Base-by-base conservation (phyloP, 257 asterid species). In the Perilla frutescens region DNA sequence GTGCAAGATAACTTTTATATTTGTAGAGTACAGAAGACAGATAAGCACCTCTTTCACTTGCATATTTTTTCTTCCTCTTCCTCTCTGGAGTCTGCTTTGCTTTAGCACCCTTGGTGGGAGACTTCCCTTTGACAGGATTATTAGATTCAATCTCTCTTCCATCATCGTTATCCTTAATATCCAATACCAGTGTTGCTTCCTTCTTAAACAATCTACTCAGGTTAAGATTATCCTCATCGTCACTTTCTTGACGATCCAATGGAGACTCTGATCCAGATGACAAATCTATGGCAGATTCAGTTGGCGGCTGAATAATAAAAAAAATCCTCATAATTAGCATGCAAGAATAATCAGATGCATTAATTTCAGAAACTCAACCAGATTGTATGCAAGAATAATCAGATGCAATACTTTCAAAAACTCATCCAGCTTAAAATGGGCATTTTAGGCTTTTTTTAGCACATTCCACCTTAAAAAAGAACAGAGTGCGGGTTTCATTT, bases 201-300 rank as follows among this genome's bases (percentile, higher is more conserved):
- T 81, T 84, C 70, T 82, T 80, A 74, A 90, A 88, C 83, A 90
- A 73, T 40, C 49, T 81, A 54, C 73, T 84, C 55, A 90, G 90
- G 66, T 74, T 81, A 39, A 82, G 36, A 49, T 44, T 79, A 84
- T 90, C 96, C 61, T 88, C 96, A 13, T 78, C 90, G 31, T 79
- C 90, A 61, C 87, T 82, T 20, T 10, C 69, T 7, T 76, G 84
- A 68, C 73, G 71, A 65, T 72, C 81, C 44, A 65, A 71, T 43
- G 87, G 89, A 4, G 90, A 83, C 40, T 64, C 80, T 1, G 95
- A 85, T 44, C 78, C 91, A 41, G 95, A 90, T 40, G 95, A 87
- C 67, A 88, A 58, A 34, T 69, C 71, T 45, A 81, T 56, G 70
- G 86, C 72, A 36, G 92, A 75, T 32, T 7, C 74, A 56, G 78